These are phyloP conservation scores for Xerocomellus chrysenteron DNA, from an alignment of 768 basidiomycete species.

Conservation along the genomic window DNA sequence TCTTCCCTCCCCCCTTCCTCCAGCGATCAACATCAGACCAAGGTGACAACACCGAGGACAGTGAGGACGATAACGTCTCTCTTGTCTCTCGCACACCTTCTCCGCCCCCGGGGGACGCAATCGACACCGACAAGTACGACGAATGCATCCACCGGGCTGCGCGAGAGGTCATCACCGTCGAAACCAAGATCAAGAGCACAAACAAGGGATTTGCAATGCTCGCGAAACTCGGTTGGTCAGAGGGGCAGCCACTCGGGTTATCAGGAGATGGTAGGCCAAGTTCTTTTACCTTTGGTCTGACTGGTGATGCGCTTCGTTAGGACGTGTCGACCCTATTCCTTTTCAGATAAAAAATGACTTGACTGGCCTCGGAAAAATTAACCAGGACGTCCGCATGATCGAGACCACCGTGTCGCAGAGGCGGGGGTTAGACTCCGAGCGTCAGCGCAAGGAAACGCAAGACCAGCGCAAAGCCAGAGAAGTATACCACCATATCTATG, in stretches of 20 bases:
- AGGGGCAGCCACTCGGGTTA: constrained; percentile 74
- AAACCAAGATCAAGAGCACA: constrained; percentile 73
- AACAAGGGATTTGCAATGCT: constrained; percentile 84
- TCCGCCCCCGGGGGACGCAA: constrained; percentile 48
- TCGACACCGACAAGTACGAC: constrained; percentile 68
- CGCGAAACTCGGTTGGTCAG: constrained; percentile 78
- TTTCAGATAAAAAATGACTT: constrained; percentile 77
- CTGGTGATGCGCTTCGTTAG: constrained; percentile 36
- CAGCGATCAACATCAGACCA: constrained; percentile 58
- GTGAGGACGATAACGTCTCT: constrained; percentile 67
- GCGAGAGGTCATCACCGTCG: constrained; percentile 73
- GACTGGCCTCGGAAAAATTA: constrained; percentile 77
- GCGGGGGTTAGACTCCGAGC: constrained; percentile 76
- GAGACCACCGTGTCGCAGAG: constrained; percentile 84
- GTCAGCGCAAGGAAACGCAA: constrained; percentile 75
- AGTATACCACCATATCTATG: constrained; percentile 37
- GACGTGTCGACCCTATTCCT: constrained; percentile 80
- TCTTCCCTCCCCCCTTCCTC: constrained; percentile 45
- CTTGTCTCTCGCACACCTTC: constrained; percentile 77
- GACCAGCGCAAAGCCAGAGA: constrained; percentile 74
- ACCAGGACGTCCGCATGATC: constrained; percentile 79
- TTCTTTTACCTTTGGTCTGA: background rate
- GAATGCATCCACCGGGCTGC: constrained; percentile 52
- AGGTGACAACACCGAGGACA: constrained; percentile 40
- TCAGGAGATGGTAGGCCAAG: constrained; percentile 64